Evolutionary conservation across 129 eudicot genomes (phyloP), one percentile per base, ranked within the genome.

Genomic region (Rutidosis leptorrhynchoides): DNA sequence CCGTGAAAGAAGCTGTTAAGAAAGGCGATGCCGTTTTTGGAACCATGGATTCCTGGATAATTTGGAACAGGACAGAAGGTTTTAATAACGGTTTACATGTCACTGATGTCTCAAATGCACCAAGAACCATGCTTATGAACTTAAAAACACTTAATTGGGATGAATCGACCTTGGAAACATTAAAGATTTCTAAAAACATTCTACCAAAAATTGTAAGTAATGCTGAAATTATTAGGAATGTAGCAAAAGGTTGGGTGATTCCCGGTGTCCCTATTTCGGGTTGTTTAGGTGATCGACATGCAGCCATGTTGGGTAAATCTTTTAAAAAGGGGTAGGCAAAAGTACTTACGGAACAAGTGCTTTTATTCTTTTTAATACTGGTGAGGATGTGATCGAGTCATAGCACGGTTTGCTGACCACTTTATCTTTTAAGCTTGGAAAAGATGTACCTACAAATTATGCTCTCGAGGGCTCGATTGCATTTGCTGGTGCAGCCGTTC

Each of bases 291-390:
- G 99, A 94, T 73, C 99, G 89, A n/a, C 99, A 94, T 45, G 99
- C 99, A 3, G 99, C 99, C 6, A 94, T 89, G 99, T 54, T 94
- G 64, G 99, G 99, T 3, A 97, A 94, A 71, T 82, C 95, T 23
- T 94, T 97, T 66, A 75, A 79, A 27, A 94, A 84, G 57, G 99
- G 99, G 0, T 97, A 94, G 73, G 99, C 97, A 94, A 94, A 73
- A 86, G 99, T 87, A 94, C 97, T 5, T 94, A 94, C 32, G 99
- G 99, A 25, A 94, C 97, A 0, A 97, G 97, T 27, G 97, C 99
- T 40, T 94, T 94, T 64, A 89, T 94, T 29, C 97, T 94, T 45
- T 81, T 94, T 1, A 94, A 89, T 79, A 94, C 99, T 0, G 99
- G 99, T 29, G 87, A 82, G 16, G 88, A 84, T 61, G 74, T 76